Base-by-base conservation (phyloP, 139 green algal genomes). In the Chlorella sp. region DNA sequence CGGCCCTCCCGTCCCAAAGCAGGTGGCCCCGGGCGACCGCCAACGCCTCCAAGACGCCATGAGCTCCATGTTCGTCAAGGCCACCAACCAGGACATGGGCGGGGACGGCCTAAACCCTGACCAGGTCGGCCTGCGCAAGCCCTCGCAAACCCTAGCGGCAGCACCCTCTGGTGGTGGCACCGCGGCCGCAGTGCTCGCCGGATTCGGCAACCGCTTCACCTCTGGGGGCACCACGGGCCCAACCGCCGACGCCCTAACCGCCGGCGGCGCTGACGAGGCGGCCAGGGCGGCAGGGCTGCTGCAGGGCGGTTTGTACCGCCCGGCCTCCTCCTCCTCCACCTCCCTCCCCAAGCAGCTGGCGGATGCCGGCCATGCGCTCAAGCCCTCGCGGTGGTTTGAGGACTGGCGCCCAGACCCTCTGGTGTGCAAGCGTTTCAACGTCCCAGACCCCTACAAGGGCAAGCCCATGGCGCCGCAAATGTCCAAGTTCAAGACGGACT, bases 351-450 rank as follows among this genome's bases (percentile, higher is more conserved):
- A 55, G 42, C n/a, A n/a, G n/a, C n/a, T n/a, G n/a, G n/a, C n/a
- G n/a, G n/a, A n/a, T n/a, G n/a, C n/a, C n/a, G n/a, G n/a, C n/a
- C n/a, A n/a, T n/a, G 42, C 42, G 42, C 42, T 55, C 10, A 10
- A 59, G 30, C 86, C 85, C 1, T 69, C 76, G 0, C 78, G 85
- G 6, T 82, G 63, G 0, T 74, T 77, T 36, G 83, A 93, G 62
- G 90, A 97, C 31, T 99, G 95, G 95, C 68, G 88, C 35, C 94
- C 95, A 10, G 82, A 76, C 50, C 82, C 91, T 4, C 81, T 99
- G 74, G 86, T 99, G 71, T 99, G 94, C 85, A 93, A 91, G 80
- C 83, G 95, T 0, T 94, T 97, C 69, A 92, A 93, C 30, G 87
- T 99, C 51, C 78, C 84, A 0, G 91, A 98, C 75, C 94, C 94